phyloP scores from a whole-genome alignment of 768 basidiomycete genomes.

The Trametes elegans region DNA sequence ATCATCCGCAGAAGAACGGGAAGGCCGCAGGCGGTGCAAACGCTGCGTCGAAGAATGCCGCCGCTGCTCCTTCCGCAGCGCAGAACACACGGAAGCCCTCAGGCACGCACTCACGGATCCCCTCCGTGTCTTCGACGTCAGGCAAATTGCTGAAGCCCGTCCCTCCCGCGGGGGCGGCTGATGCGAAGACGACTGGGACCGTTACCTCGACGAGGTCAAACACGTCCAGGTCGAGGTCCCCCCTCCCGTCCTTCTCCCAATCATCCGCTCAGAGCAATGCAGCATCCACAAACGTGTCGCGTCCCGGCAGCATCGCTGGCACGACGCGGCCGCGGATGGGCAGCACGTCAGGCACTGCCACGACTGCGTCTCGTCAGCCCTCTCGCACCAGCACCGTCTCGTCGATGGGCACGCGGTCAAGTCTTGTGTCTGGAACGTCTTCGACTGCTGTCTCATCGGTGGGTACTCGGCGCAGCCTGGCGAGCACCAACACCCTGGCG shows the following conservation, averaged over 20 bases:
- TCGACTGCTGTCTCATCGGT: constrained; percentile 41
- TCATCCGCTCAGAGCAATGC: constrained; percentile 10
- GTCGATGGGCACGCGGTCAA: constrained; percentile 32
- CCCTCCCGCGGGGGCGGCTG: neutral
- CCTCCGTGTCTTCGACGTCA: constrained; percentile 10
- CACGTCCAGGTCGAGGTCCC: constrained; percentile 22
- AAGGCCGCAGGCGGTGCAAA: neutral
- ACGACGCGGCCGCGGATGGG: constrained; percentile 24
- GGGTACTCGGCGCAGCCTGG: constrained; percentile 37
- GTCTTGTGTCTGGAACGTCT: constrained; percentile 26
- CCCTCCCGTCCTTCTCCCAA: constrained; percentile 27
- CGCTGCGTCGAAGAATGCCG: constrained; percentile 1
- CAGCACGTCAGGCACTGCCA: constrained; percentile 8
- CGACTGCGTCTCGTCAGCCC: constrained; percentile 5
- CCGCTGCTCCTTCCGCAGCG: neutral
- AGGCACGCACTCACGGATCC: constrained; percentile 8
- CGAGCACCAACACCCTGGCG: constrained; percentile 5
- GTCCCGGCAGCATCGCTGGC: constrained; percentile 21
- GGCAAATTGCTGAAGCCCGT: constrained; percentile 10
- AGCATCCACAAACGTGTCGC: constrained; percentile 1
- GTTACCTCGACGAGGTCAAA: constrained; percentile 15
- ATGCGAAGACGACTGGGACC: constrained; percentile 6
- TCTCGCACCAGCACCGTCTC: constrained; percentile 18
- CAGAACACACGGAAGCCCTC: constrained; percentile 14
- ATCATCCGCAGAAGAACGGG: constrained; percentile 1